phyloP scores from a whole-genome alignment of 2,329 filamentous ascomycete species.

The Tetracladium maxilliforme region DNA sequence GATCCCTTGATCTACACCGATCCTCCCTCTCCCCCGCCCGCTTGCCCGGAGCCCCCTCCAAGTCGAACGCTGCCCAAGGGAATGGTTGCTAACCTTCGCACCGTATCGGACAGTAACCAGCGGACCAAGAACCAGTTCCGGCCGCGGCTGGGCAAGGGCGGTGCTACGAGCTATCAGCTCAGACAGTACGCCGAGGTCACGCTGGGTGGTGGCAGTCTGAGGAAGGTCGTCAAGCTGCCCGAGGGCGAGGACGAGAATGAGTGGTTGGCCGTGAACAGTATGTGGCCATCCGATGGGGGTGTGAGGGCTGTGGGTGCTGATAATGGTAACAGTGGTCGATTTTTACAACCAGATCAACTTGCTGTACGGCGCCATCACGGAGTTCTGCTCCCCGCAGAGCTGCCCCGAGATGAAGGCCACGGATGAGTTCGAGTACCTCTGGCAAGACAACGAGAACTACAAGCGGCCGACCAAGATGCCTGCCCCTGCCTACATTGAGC shows the following conservation, averaged over 20 bases:
- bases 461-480: slow-evolving; percentile 97
- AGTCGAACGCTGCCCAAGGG: too few relatives aligned
- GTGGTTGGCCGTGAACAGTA: slow-evolving; percentile 96
- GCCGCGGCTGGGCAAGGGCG: slow-evolving; percentile 70
- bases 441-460: slow-evolving; percentile 91
- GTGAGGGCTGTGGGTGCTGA: slow-evolving; percentile 10
- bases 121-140: slow-evolving; percentile 85
- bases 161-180: slow-evolving; percentile 82
- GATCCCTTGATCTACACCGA: too few relatives aligned
- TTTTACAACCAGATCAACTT: slow-evolving; percentile 99
- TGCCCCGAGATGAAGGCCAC: slow-evolving; percentile 99
- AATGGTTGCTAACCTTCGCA: too few relatives aligned
- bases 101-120: slow-evolving; percentile 67
- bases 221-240: slow-evolving; percentile 91
- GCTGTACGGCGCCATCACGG: slow-evolving; percentile 94
- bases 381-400: slow-evolving; percentile 94
- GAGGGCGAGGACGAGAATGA: slow-evolving; percentile 97
- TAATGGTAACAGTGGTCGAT: slow-evolving; percentile 74
- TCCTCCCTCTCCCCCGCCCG: too few relatives aligned
- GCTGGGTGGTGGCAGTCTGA: slow-evolving; percentile 81
- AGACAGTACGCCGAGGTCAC: slow-evolving; percentile 98
- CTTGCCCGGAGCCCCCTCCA: too few relatives aligned
- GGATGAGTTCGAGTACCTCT: slow-evolving; percentile 99
- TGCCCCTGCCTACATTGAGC: slow-evolving; percentile 92
- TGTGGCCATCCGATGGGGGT: slow-evolving; percentile 11